Evolutionary conservation across 441 rosid species (phyloP), one percentile per base, ranked within the genome.

Genomic region (Aquilaria agallochum): DNA sequence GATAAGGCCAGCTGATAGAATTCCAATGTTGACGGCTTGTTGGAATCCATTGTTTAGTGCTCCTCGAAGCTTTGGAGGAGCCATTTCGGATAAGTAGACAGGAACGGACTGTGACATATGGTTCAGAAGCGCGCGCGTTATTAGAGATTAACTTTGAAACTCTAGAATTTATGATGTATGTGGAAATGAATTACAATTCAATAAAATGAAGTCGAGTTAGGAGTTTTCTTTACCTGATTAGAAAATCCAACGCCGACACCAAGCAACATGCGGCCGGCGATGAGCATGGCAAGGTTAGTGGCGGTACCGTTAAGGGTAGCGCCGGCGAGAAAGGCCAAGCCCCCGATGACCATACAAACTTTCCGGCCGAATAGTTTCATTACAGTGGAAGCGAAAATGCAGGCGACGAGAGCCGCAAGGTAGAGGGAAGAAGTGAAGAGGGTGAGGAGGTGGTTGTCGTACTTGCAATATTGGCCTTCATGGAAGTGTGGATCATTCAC

Each of bases 21-120:
- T 80, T 9, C 85, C 85, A 4, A 77, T 31, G 2, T 82, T 80
- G 3, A 75, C 71, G 2, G 85, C 79, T 72, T 77, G 70, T 64
- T 80, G 85, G 70, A 80, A 80, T 5, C 80, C 82, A 7, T 77
- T 77, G 74, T 80, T 80, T 40, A 80, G 73, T n/a, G 85, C 80
- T 66, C 85, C 82, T 55, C 85, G 30, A 14, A 72, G 45, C 59
- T 63, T 72, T 1, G 80, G 68, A 0, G 82, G 85, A 49, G 85
- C 82, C 85, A 77, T 77, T 62, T 80, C 85, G 0, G 81, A 80
- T 48, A 80, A 68, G 67, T 77, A 80, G 12, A 80, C 74, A 0
- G 84, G 84, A 60, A 77, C 80, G 55, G 82, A 76, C 84, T 79
- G 74, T n/a, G 45, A 56, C 6, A 57, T 20, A 14, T 9, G 0